Evolutionary conservation across 164 flowering plant species (phyloP).

Genomic region (Tetracentron sinense): DNA sequence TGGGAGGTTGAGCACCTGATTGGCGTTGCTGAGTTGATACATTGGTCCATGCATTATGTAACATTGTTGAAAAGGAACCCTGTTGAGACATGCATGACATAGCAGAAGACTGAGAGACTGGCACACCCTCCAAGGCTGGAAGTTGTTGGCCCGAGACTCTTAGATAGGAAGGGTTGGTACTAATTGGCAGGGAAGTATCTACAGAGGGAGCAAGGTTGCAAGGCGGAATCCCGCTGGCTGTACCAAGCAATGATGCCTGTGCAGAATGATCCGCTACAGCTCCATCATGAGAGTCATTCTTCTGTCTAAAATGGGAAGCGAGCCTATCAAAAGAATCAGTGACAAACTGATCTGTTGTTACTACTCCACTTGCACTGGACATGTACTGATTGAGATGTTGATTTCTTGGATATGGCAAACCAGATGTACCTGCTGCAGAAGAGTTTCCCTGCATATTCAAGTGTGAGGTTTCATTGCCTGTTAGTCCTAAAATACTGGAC

Average conservation of each 20-base stretch:
- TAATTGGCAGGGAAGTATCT: slow-evolving; percentile 16
- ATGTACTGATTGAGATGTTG: slow-evolving; percentile 27
- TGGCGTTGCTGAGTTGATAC: slow-evolving; percentile 25
- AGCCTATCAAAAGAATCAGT: slow-evolving; percentile 17
- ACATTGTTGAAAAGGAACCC: slow-evolving; percentile 22
- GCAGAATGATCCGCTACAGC: slow-evolving; percentile 22
- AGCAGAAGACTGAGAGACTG: slow-evolving; percentile 23
- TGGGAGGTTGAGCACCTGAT: slow-evolving; percentile 15
- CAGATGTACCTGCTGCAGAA: slow-evolving; percentile 26
- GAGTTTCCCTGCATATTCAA: slow-evolving; percentile 22
- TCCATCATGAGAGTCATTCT: slow-evolving; percentile 15
- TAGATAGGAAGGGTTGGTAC: slow-evolving; percentile 14
- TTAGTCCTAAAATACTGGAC: slow-evolving; percentile 7
- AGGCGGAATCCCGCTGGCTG: slow-evolving; percentile 10
- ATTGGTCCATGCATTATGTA: slow-evolving; percentile 27
- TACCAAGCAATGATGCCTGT: slow-evolving; percentile 15
- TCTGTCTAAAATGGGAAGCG: slow-evolving; percentile 21
- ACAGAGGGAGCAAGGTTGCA: slow-evolving; percentile 15
- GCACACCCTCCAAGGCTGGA: not conserved
- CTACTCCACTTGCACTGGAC: slow-evolving; percentile 19
- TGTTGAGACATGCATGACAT: slow-evolving; percentile 24
- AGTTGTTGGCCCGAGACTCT: slow-evolving; percentile 20
- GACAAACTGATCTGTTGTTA: slow-evolving; percentile 20
- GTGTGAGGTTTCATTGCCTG: slow-evolving; percentile 14
- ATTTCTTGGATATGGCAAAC: slow-evolving; percentile 25